phyloP scores from a whole-genome alignment of 176 grass and related monocot genomes.

The Aegilops speltoides region DNA sequence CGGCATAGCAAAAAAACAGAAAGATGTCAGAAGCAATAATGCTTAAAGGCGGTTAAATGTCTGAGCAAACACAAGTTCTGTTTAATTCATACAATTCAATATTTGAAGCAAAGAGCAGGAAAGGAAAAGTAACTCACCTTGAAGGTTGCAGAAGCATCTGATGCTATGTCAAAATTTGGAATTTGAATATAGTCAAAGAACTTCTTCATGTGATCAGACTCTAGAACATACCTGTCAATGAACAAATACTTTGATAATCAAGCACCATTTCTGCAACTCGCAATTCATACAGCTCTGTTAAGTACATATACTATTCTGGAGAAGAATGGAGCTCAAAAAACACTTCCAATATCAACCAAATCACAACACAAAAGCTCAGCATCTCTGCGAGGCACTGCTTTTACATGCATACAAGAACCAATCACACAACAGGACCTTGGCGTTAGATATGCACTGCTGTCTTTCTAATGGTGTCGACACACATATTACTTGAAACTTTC shows the following conservation, averaged over 20 bases:
- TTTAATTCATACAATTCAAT: slow-evolving; percentile 8
- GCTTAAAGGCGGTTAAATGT: neutral
- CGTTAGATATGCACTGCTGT: neutral
- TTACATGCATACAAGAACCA: slow-evolving; percentile 4
- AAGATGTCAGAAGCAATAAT: neutral
- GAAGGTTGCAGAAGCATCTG: slow-evolving; percentile 94
- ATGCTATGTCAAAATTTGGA: slow-evolving; percentile 99
- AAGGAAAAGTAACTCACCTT: slow-evolving; percentile 50
- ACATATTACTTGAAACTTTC: neutral
- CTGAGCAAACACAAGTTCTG: neutral
- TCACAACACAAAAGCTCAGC: neutral
- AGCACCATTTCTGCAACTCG: neutral
- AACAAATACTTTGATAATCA: slow-evolving; percentile 25
- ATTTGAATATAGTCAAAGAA: slow-evolving; percentile 98
- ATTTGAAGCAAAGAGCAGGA: neutral
- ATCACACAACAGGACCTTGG: neutral
- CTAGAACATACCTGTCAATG: slow-evolving; percentile 78
- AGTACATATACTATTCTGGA: neutral
- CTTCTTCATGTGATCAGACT: slow-evolving; percentile 97
- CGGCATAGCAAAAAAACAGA: neutral
- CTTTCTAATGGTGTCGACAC: neutral
- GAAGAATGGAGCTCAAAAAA: neutral
- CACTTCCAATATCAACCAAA: neutral
- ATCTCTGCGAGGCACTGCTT: neutral
- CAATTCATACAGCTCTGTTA: slow-evolving; percentile 4